Conservation (phyloP, 2,329 filamentous ascomycete species). For the Apiospora phragmitis region DNA sequence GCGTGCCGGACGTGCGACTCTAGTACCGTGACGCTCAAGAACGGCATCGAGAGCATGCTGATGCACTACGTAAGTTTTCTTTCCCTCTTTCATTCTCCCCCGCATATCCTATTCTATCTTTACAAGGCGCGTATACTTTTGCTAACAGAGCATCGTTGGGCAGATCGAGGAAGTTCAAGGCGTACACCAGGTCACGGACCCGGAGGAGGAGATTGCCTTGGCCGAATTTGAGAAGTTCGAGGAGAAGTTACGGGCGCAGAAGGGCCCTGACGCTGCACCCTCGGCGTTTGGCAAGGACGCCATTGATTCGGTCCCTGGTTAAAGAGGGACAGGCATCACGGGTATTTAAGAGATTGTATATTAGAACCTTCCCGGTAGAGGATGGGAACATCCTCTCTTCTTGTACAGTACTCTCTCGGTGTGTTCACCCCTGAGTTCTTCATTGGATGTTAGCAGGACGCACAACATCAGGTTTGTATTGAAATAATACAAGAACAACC, state of each 20-base stretch:
- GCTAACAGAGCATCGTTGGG: conserved; percentile 27
- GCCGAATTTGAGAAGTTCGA: conserved; percentile 94
- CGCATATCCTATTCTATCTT: neutral
- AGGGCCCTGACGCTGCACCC: conserved; percentile 40
- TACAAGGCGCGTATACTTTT: too few relatives aligned
- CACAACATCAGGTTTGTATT: neutral
- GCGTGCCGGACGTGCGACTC: conserved; percentile 96
- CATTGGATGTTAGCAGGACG: neutral
- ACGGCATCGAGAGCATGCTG: conserved; percentile 97
- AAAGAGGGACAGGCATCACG: conserved; percentile 11
- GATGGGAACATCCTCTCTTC: neutral
- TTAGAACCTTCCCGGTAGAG: neutral
- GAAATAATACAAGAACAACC: neutral
- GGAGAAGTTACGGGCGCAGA: conserved; percentile 68
- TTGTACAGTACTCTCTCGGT: neutral
- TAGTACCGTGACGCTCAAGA: conserved; percentile 94
- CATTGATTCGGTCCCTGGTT: conserved; percentile 38
- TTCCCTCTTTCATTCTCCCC: too few relatives aligned
- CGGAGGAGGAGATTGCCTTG: conserved; percentile 86
- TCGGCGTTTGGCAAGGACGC: conserved; percentile 36
- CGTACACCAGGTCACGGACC: conserved; percentile 85
- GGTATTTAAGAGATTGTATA: neutral
- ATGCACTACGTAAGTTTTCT: conserved; percentile 76
- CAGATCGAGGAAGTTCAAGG: conserved; percentile 91
- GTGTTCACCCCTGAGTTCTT: neutral